A percentile compares a stretch with the other conserved stretches of the same genome.
Evolutionary conservation across 139 green algal species (phyloP).

Genomic region (Chlamydomonas sp.): DNA sequence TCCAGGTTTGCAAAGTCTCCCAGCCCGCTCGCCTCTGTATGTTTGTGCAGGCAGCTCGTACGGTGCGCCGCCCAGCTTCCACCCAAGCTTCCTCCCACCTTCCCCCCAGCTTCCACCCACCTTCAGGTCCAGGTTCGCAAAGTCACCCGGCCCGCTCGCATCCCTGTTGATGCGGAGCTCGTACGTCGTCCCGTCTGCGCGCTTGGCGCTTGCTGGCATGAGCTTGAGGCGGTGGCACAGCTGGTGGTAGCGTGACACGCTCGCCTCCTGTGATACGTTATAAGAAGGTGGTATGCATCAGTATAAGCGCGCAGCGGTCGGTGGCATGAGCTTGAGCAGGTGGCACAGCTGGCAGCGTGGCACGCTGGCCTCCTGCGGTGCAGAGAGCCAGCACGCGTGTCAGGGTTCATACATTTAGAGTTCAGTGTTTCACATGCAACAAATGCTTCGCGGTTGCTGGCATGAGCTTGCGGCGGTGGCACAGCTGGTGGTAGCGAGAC

Average conservation of each 20-base stretch:
- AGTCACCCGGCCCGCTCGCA: slow-evolving; percentile 33
- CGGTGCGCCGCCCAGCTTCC: slow-evolving; percentile 38
- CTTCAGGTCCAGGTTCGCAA: slow-evolving; percentile 77
- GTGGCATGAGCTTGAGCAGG: neutral
- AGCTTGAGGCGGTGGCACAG: slow-evolving; percentile 66
- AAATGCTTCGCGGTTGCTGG: too few relatives aligned
- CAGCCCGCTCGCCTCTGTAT: slow-evolving; percentile 31
- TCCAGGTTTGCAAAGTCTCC: slow-evolving; percentile 64
- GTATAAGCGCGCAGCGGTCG: too few relatives aligned
- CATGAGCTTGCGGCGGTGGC: too few relatives aligned
- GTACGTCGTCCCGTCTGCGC: slow-evolving; percentile 67
- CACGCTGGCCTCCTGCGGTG: slow-evolving; percentile 32
- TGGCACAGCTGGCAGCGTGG: too few relatives aligned
- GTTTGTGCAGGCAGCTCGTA: slow-evolving; percentile 60
- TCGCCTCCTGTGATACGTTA: slow-evolving; percentile 28
- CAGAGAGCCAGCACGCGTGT: too few relatives aligned
- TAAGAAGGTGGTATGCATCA: neutral
- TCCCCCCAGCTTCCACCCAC: slow-evolving; percentile 16
- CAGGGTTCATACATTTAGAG: too few relatives aligned
- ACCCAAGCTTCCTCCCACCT: neutral
- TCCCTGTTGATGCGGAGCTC: slow-evolving; percentile 57
- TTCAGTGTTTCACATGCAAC: too few relatives aligned
- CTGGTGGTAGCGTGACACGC: slow-evolving; percentile 56
- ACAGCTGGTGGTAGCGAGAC: too few relatives aligned
- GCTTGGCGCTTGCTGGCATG: slow-evolving; percentile 73